phyloP scores from a whole-genome alignment of 192 early-diverging fungal genomes.

The Backusella liffmaniae region DNA sequence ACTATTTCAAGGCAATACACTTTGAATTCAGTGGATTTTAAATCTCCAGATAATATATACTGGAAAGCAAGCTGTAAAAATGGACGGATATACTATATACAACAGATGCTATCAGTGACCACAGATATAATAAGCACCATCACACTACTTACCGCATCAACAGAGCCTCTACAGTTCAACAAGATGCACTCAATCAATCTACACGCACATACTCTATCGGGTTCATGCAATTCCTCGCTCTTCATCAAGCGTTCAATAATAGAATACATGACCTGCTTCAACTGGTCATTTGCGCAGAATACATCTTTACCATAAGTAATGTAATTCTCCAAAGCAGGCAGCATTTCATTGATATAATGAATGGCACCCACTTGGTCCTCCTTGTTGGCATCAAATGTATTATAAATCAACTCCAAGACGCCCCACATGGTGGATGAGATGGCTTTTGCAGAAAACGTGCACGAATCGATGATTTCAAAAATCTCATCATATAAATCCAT shows the following conservation, averaged over 20 bases:
- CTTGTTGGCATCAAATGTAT: slow-evolving; percentile 56
- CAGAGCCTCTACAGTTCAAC: slow-evolving; percentile 76
- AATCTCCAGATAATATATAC: slow-evolving; percentile 59
- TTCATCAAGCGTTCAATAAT: slow-evolving; percentile 84
- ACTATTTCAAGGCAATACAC: slow-evolving; percentile 76
- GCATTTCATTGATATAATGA: slow-evolving; percentile 89
- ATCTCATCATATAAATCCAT: slow-evolving; percentile 82
- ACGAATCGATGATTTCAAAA: slow-evolving; percentile 88
- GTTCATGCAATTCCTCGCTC: slow-evolving; percentile 72
- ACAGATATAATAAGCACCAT: not conserved
- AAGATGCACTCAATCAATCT: slow-evolving; percentile 84
- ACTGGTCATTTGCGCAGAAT: slow-evolving; percentile 61
- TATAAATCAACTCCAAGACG: slow-evolving; percentile 76
- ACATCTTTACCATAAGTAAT: slow-evolving; percentile 83
- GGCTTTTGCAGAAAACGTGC: slow-evolving; percentile 78
- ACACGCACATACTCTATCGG: slow-evolving; percentile 77
- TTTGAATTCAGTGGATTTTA: slow-evolving; percentile 63
- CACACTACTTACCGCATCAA: slow-evolving; percentile 58
- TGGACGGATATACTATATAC: slow-evolving; percentile 56
- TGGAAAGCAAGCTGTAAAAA: slow-evolving; percentile 68
- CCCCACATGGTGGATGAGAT: slow-evolving; percentile 83
- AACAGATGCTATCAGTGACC: not conserved
- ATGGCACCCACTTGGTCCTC: slow-evolving; percentile 44
- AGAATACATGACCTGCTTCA: slow-evolving; percentile 74
- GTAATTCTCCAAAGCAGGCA: slow-evolving; percentile 86